phyloP scores from a whole-genome alignment of 2,329 filamentous ascomycete species.

The Arthrobotrys pseudoclavata region DNA sequence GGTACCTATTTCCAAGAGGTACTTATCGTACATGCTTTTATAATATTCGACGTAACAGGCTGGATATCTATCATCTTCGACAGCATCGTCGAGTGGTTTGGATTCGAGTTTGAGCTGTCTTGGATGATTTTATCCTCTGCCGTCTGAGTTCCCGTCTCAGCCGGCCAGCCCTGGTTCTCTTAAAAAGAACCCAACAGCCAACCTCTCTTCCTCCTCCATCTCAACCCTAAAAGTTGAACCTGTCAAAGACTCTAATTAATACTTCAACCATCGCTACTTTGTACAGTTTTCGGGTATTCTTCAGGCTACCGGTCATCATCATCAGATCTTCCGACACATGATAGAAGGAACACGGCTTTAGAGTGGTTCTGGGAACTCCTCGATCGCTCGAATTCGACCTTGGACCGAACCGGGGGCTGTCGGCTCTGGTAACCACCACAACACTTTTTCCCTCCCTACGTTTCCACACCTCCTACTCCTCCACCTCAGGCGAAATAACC shows the following conservation, averaged over 20 bases:
- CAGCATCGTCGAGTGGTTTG: no score
- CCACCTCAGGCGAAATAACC: not conserved
- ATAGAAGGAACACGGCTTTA: conserved; percentile 19
- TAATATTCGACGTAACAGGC: no score
- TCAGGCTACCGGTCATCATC: no score
- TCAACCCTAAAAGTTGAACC: no score
- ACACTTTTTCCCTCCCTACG: conserved; percentile 25
- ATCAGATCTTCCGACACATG: conserved; percentile 29
- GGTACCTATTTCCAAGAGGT: no score
- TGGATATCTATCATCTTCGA: no score
- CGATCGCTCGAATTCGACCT: conserved; percentile 24
- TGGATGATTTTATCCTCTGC: conserved; percentile 40
- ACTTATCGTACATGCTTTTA: no score
- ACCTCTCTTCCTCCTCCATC: conserved; percentile 18
- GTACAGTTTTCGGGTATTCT: no score
- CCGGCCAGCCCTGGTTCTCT: conserved; percentile 24
- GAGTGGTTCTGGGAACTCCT: conserved; percentile 47
- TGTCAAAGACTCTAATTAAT: no score
- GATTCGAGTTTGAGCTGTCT: not conserved
- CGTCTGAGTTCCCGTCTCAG: conserved; percentile 51
- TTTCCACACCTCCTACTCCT: not conserved
- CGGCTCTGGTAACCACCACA: not conserved
- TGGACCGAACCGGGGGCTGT: conserved; percentile 1
- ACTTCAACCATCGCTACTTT: not conserved
- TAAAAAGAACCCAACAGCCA: conserved; percentile 17